Evolutionary conservation across 495 filamentous ascomycete genomes (phyloP).

Genomic region (Tuber indicum): DNA sequence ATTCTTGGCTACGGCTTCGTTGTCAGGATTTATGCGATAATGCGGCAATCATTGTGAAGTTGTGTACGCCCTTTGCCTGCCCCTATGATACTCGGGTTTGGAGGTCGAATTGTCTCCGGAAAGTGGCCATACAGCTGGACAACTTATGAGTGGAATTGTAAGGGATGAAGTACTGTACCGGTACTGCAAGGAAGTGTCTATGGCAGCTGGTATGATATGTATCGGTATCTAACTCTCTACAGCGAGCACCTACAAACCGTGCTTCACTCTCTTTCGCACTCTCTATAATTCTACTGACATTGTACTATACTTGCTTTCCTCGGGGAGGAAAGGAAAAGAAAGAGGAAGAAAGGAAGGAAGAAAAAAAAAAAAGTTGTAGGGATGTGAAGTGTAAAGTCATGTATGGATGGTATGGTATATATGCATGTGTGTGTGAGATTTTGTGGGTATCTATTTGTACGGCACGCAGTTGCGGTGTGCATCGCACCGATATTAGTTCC

Average conservation of each 20-base stretch:
- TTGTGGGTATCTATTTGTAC: background rate
- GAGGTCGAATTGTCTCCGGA: background rate
- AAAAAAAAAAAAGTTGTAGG: background rate
- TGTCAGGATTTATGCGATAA: background rate
- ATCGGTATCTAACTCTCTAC: background rate
- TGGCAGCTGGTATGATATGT: background rate
- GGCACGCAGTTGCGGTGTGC: background rate
- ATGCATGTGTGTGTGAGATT: background rate
- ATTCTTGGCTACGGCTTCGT: background rate
- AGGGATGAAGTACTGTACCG: background rate
- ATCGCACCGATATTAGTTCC: background rate
- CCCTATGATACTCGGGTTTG: background rate
- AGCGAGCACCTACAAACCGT: background rate
- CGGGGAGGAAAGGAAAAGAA: background rate
- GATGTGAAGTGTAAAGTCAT: background rate
- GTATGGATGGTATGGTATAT: background rate
- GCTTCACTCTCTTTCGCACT: background rate
- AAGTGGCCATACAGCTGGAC: background rate
- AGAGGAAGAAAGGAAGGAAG: background rate
- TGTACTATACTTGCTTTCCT: background rate
- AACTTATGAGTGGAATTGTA: background rate
- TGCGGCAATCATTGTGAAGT: background rate
- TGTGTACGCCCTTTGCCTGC: background rate
- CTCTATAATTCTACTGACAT: background rate
- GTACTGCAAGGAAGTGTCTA: background rate